Conservation (phyloP, 148 eudicot species). For the Rhododendron williamsianum region DNA sequence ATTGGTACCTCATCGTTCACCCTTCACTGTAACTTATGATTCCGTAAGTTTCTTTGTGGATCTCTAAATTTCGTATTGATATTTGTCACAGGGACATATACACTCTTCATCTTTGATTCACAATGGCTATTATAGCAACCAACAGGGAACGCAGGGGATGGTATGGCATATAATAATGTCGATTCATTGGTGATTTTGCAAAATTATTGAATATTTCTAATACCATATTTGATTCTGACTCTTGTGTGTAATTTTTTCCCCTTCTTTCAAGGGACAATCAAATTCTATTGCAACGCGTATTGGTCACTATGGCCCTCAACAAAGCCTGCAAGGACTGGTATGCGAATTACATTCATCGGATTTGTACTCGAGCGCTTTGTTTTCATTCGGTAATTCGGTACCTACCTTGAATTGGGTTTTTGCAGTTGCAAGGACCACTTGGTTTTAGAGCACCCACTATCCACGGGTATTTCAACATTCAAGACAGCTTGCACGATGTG, state of each 20-base stretch:
- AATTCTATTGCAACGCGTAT: conserved; percentile 4
- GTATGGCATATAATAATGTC: background rate
- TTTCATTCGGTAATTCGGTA: background rate
- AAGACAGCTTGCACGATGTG: conserved; percentile 11
- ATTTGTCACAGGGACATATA: conserved; percentile 4
- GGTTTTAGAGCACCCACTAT: conserved; percentile 13
- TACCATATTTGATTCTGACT: background rate
- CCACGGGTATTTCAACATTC: conserved; percentile 12
- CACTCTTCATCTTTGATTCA: background rate
- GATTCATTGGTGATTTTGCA: background rate
- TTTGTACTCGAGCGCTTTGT: background rate
- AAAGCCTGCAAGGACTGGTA: conserved; percentile 24
- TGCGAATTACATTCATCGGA: background rate
- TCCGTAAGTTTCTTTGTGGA: background rate
- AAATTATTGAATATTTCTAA: background rate
- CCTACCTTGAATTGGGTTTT: background rate
- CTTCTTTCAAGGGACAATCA: conserved; percentile 4
- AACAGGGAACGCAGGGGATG: conserved; percentile 13
- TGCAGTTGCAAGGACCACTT: conserved; percentile 20
- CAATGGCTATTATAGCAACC: conserved; percentile 15
- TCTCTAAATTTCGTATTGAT: background rate
- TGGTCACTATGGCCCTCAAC: conserved; percentile 16
- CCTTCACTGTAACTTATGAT: background rate
- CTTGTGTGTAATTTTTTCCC: background rate
- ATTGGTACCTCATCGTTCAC: conserved; percentile 5